Base-by-base conservation (phyloP, 495 filamentous ascomycete genomes). In the Hypoxylon lienhwacheense region DNA sequence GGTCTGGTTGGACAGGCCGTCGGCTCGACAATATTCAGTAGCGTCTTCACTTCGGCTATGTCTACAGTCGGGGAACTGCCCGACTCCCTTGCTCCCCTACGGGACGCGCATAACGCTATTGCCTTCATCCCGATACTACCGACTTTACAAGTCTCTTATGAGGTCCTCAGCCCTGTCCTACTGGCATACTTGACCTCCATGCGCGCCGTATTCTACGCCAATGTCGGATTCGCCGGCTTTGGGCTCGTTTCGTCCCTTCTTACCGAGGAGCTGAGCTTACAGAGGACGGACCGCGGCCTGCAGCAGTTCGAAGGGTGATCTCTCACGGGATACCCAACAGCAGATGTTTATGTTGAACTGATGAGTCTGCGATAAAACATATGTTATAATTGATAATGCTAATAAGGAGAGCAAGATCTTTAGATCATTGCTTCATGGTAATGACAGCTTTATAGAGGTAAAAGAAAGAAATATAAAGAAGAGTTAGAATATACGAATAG, bases 1-100 rank as follows among this genome's bases (percentile, higher is more conserved):
- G 68, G 59, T 1, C 61, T 75, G 1, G 46, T 75, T 10, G 73
- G 72, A 6, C 67, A 75, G 8, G 65, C 75, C 1, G 44, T 75
- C 21, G 49, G 49, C 17, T 61, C 66, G 7, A 63, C 67, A 0
- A 47, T 61, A 4, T 71, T 71, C 53, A 66, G 39, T 47, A 67
- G 52, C 32, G 49, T 65, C 7, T 73, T 71, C 37, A 54, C 12
- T 35, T 20, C 17, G 4, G 47, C 48, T 6, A 58, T 58, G 11
- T 47, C 59, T 6, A 19, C 42, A 11, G 47, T 39, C 26, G 58
- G 47, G 1, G 40, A 56, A 21, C 29, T 55, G 3, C 54, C 61
- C n/a, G 55, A 47, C 19, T 16, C 32, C 4, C 50, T 64, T 5
- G 41, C 25, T 7, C 19, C 39, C 10, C 41, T 64, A 1, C 17